Conservation (phyloP, 2,329 filamentous ascomycete species). For the Pseudogymnoascus sp. region DNA sequence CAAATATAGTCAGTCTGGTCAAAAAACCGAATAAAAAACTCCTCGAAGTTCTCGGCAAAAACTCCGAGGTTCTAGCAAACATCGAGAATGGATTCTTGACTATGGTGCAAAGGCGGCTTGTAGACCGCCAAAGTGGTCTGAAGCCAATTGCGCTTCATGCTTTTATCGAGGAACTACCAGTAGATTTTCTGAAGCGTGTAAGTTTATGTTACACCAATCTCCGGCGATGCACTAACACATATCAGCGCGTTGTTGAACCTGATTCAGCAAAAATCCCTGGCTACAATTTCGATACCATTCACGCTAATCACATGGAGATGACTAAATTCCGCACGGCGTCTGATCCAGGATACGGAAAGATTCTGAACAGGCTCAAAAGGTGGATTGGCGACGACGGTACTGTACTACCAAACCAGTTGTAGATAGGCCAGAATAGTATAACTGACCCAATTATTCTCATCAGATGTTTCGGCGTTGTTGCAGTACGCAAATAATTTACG, state of each 20-base stretch:
- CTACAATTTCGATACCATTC: slow-evolving; percentile 25
- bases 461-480: not conserved
- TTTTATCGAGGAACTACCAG: slow-evolving; percentile 32
- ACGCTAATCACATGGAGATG: slow-evolving; percentile 30
- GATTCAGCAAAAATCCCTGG: slow-evolving; percentile 28
- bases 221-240: not conserved
- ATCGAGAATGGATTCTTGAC: slow-evolving; percentile 23
- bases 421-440: not conserved
- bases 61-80: slow-evolving; percentile 24
- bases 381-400: not conserved
- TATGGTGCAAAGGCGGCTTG: slow-evolving; percentile 20
- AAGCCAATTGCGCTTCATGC: slow-evolving; percentile 25
- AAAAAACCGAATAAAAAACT: slow-evolving; percentile 29
- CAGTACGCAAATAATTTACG: not conserved
- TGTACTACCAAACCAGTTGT: not conserved
- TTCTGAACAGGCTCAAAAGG: slow-evolving; percentile 9
- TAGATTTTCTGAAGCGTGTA: slow-evolving; percentile 19
- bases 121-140: slow-evolving; percentile 11
- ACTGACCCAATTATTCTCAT: not conserved
- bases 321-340: slow-evolving; percentile 23
- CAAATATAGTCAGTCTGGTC: slow-evolving; percentile 25
- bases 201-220: not conserved
- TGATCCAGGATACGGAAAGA: slow-evolving; percentile 13
- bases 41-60: slow-evolving; percentile 24
- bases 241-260: slow-evolving; percentile 23